Evolutionary conservation across 2,329 filamentous ascomycete species (phyloP), one percentile per base, ranked within the genome.

Genomic region (Aspergillus sp.): DNA sequence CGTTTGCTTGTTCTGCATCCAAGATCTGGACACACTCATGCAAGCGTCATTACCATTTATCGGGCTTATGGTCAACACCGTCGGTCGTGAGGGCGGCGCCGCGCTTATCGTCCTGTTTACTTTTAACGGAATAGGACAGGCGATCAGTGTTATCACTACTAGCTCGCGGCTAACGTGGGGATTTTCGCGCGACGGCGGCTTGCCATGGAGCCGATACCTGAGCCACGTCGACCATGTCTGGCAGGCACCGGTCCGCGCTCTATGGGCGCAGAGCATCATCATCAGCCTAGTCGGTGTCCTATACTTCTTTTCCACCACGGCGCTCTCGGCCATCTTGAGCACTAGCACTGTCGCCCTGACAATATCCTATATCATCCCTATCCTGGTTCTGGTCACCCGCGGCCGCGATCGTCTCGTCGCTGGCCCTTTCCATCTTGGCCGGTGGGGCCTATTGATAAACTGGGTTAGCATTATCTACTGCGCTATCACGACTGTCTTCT

Each of bases 271-370:
- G 42, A 67, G 69, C 1, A 46, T 53, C 11, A 32, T 68, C 13
- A 64, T 67, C 29, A 59, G 47, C 2, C 38, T 67, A 7, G 61
- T 77, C 6, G 73, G 72, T n/a, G 44, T 76, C 2, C 59, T 77
- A 0, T 74, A 74, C 41, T 61, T 70, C 1, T 74, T 74, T 35
- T 61, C 71, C 28, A 63, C 61, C 29, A 71, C 70, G 0, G 70
- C 72, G 0, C 61, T 75, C 8, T 57, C 67, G 24, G 71, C 71
- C 11, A 68, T 74, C 30, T 53, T 74, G 13, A 69, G 67, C 40
- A 70, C 74, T 39, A 71, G 69, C 53, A 74, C 70, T 8, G 73
- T 74, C 34, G 69, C 70, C 1, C 57, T 74, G 1, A 74, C 70
- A 2, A 61, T 74, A 3, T 74, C 64, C 4, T 68, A 67, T 45